Percentiles rank a stretch among this genome's conserved stretches.
phyloP scores from a whole-genome alignment of 805 yeast species.

The Saccharomycopsis malanga region DNA sequence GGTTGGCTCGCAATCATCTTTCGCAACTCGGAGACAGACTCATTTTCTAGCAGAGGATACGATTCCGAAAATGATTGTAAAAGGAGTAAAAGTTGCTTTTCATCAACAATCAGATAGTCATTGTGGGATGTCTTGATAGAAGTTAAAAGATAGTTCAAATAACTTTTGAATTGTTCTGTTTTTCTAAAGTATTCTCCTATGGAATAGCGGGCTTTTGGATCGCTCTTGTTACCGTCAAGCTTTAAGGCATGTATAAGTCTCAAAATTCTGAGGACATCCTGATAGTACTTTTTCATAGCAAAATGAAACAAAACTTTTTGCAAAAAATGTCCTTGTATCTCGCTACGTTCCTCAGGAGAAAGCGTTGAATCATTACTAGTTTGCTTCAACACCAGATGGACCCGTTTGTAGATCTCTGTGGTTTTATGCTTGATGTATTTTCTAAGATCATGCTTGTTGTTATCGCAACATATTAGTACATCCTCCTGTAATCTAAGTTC shows the following conservation, averaged over 20 bases:
- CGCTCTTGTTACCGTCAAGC: not conserved
- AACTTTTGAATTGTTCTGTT: slow-evolving; percentile 11
- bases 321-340: slow-evolving; percentile 1
- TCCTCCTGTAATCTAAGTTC: slow-evolving; percentile 8
- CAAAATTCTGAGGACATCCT: slow-evolving; percentile 12
- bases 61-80: too few species aligned
- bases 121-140: not conserved
- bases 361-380: not conserved
- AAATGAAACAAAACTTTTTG: not conserved
- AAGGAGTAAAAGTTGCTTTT: not conserved
- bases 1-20: not conserved
- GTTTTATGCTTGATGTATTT: not conserved
- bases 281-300: slow-evolving; percentile 11
- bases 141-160: slow-evolving; percentile 2
- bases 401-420: not conserved
- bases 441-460: not conserved
- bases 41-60: not conserved
- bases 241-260: slow-evolving; percentile 6
- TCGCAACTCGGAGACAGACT: not conserved
- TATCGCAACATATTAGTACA: slow-evolving; percentile 1
- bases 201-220: not conserved
- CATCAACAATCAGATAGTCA: not conserved
- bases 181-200: slow-evolving; percentile 11
- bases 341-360: not conserved
- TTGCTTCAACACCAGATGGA: slow-evolving; percentile 4